A percentile compares a stretch with the other conserved stretches of the same genome.
Conservation (phyloP, 1,284 basidiomycete genomes). For the Stereum hirsutum region DNA sequence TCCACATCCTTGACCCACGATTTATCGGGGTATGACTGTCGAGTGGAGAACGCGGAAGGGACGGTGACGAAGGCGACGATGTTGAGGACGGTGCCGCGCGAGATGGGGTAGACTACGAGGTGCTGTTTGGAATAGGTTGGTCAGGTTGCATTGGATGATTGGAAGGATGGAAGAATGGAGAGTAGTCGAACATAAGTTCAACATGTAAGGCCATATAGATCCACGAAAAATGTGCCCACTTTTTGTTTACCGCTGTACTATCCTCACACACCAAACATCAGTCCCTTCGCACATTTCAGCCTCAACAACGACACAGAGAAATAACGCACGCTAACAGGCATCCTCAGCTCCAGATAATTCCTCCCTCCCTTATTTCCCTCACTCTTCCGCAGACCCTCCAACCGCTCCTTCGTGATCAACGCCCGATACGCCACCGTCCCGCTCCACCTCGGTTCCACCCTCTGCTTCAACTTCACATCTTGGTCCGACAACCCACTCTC, state of each 20-base stretch:
- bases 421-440: slow-evolving; percentile 33
- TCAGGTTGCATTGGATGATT: not conserved
- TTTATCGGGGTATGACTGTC: slow-evolving; percentile 19
- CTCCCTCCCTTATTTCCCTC: too few species aligned
- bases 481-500: too few species aligned
- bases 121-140: slow-evolving; percentile 10
- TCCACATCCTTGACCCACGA: slow-evolving; percentile 26
- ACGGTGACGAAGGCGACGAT: slow-evolving; percentile 29
- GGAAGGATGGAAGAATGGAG: too few species aligned
- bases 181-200: too few species aligned
- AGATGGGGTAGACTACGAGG: slow-evolving; percentile 18
- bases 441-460: slow-evolving; percentile 33
- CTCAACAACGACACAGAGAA: too few species aligned
- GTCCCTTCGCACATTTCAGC: too few species aligned
- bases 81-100: slow-evolving; percentile 24
- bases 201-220: too few species aligned
- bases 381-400: too few species aligned
- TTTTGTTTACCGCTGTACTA: slow-evolving; percentile 1
- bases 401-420: slow-evolving; percentile 21
- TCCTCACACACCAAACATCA: too few species aligned
- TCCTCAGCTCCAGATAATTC: too few species aligned
- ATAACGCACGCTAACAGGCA: too few species aligned
- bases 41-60: slow-evolving; percentile 23
- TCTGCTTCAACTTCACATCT: too few species aligned
- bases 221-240: not conserved